phyloP scores from a whole-genome alignment of 2,329 filamentous ascomycete genomes.

The Achaetomium macrosporum region DNA sequence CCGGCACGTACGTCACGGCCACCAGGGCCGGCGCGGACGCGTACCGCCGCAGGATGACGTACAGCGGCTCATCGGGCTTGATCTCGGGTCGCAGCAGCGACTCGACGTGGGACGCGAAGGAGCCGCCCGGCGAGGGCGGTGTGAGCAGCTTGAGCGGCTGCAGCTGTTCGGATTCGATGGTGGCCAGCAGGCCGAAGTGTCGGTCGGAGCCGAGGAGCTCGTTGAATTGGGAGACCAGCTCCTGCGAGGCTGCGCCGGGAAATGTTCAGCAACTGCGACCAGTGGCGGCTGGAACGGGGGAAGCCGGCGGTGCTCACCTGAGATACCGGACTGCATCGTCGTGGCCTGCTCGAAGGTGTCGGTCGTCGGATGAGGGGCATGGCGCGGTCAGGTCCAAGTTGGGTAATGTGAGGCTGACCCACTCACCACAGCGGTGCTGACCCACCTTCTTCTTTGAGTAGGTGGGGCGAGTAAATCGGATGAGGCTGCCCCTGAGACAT shows the following conservation, averaged over 20 bases:
- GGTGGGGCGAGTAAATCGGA: no score
- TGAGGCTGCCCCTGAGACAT: no score
- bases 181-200: constrained; percentile 65
- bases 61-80: constrained; percentile 61
- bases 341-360: background rate
- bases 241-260: constrained; percentile 58
- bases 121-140: constrained; percentile 49
- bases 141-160: constrained; percentile 50
- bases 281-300: background rate
- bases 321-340: constrained; percentile 27
- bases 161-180: constrained; percentile 64
- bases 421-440: no score
- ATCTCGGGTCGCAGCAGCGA: constrained; percentile 56
- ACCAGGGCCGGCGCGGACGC: constrained; percentile 53
- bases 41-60: constrained; percentile 68
- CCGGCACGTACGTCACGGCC: constrained; percentile 73
- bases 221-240: constrained; percentile 70
- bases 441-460: no score
- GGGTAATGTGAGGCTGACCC: background rate
- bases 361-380: no score
- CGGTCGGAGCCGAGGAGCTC: constrained; percentile 55
- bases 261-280: background rate
- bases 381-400: background rate
- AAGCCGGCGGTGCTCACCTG: constrained; percentile 13
- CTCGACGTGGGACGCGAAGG: constrained; percentile 59